phyloP scores from a whole-genome alignment of 2,329 filamentous ascomycete genomes.

The Emergomyces africanus region DNA sequence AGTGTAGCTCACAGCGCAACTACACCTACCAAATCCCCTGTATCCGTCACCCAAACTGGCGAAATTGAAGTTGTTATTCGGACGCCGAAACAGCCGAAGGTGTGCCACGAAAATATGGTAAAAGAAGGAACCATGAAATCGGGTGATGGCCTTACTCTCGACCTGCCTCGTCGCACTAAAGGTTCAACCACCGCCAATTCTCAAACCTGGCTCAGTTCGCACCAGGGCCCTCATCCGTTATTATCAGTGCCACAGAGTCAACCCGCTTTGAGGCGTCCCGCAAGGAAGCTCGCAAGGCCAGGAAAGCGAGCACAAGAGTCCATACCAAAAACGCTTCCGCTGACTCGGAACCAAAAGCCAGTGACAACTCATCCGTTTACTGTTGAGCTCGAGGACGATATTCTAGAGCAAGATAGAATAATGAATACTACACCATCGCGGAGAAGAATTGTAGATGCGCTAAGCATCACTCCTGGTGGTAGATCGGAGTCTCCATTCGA shows the following conservation, averaged over 20 bases:
- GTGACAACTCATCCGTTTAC: neutral
- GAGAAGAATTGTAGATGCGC: conserved; percentile 24
- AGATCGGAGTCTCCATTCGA: conserved; percentile 1
- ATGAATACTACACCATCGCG: conserved; percentile 14
- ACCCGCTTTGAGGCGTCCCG: neutral
- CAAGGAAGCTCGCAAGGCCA: neutral
- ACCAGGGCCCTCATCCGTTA: neutral
- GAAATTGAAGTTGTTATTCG: conserved; percentile 7
- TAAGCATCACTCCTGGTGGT: conserved; percentile 6
- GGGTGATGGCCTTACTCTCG: neutral
- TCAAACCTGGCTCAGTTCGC: neutral
- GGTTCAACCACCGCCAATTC: neutral
- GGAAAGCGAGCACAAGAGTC: neutral
- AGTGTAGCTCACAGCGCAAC: neutral
- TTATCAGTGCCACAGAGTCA: neutral
- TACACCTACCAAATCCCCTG: neutral
- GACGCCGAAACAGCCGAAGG: neutral
- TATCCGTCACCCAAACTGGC: neutral
- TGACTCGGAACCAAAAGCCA: neutral
- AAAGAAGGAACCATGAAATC: neutral
- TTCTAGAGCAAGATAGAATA: neutral
- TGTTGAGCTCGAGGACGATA: neutral
- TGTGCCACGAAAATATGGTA: neutral
- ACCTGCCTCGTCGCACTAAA: neutral
- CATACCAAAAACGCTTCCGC: neutral